Percentiles rank a stretch among this genome's conserved stretches.
These are phyloP conservation scores for Podospora bellae-mahoneyi DNA, from an alignment of 495 filamentous ascomycete genomes.

Conservation along the genomic window DNA sequence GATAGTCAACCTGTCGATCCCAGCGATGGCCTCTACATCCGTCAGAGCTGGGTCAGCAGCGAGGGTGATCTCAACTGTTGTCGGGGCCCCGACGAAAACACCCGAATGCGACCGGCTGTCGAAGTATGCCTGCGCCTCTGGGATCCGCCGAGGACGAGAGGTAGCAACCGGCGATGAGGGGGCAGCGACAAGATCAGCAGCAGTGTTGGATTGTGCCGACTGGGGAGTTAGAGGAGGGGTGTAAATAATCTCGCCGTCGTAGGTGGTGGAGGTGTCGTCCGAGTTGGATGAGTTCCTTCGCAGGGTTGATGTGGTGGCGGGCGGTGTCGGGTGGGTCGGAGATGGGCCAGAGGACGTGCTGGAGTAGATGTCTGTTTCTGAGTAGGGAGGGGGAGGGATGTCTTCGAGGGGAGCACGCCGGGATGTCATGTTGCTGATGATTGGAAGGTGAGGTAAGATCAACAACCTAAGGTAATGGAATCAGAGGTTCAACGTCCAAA, in stretches of 20 bases:
- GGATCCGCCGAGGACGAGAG: neutral
- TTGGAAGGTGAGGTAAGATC: neutral
- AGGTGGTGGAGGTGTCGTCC: conserved; percentile 33
- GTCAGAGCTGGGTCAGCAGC: conserved; percentile 18
- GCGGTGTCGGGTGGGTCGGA: conserved; percentile 13
- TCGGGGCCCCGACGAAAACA: neutral
- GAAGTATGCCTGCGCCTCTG: neutral
- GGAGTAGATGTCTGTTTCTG: conserved; percentile 48
- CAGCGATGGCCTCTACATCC: conserved; percentile 18
- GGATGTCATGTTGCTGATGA: conserved; percentile 23
- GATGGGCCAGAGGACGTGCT: conserved; percentile 22
- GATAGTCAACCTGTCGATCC: neutral
- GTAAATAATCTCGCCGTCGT: conserved; percentile 39
- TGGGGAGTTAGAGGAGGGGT: conserved; percentile 47
- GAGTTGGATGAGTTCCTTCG: conserved; percentile 22
- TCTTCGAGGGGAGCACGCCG: conserved; percentile 20
- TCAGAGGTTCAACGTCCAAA: neutral
- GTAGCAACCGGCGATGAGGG: neutral
- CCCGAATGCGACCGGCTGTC: neutral
- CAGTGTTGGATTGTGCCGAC: conserved; percentile 26
- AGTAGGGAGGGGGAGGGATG: conserved; percentile 48
- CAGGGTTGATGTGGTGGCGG: conserved; percentile 12
- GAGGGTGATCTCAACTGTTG: conserved; percentile 15
- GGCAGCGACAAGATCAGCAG: neutral
- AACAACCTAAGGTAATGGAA: neutral